Evolutionary conservation across 1,284 basidiomycete species (phyloP).

Genomic region (Malassezia slooffiae): DNA sequence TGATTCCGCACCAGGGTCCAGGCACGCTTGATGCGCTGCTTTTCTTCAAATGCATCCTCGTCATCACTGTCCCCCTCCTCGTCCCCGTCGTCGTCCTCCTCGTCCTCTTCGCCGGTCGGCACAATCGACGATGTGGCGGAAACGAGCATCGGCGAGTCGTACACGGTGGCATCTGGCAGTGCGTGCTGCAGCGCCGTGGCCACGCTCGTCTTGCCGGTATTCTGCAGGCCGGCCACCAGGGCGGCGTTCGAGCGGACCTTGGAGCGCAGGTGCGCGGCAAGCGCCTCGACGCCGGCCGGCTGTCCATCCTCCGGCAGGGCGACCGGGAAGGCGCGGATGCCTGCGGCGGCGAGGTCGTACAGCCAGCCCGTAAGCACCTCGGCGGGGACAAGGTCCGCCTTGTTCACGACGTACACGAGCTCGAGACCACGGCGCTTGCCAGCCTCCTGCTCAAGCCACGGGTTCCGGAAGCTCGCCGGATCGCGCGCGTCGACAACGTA

Average conservation of each 20-base stretch:
- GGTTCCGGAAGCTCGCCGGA: constrained; percentile 29
- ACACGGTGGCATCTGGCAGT: constrained; percentile 28
- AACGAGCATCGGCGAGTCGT: constrained; percentile 32
- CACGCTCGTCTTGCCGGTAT: constrained; percentile 28
- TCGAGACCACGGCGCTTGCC: constrained; percentile 16
- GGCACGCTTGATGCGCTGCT: constrained; percentile 2
- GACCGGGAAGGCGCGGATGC: constrained; percentile 25
- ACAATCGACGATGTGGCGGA: constrained; percentile 16
- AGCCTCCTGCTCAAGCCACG: constrained; percentile 27
- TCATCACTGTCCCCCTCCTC: constrained; percentile 12
- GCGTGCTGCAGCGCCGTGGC: constrained; percentile 26
- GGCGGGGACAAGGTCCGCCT: constrained; percentile 34
- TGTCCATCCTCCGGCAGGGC: constrained; percentile 14
- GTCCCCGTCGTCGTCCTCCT: constrained; percentile 16
- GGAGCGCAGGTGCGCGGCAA: constrained; percentile 15
- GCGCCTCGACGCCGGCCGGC: constrained; percentile 22
- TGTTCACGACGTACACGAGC: constrained; percentile 23
- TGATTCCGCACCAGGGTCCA: constrained; percentile 37
- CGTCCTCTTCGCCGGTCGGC: constrained; percentile 16
- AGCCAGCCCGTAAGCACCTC: constrained; percentile 32
- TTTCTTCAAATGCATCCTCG: constrained; percentile 5
- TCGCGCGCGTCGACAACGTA: constrained; percentile 34
- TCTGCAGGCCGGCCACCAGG: constrained; percentile 26
- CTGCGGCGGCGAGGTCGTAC: constrained; percentile 17
- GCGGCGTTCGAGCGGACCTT: constrained; percentile 21